Conservation (phyloP, 768 basidiomycete species). For the Mycena kentingensis region DNA sequence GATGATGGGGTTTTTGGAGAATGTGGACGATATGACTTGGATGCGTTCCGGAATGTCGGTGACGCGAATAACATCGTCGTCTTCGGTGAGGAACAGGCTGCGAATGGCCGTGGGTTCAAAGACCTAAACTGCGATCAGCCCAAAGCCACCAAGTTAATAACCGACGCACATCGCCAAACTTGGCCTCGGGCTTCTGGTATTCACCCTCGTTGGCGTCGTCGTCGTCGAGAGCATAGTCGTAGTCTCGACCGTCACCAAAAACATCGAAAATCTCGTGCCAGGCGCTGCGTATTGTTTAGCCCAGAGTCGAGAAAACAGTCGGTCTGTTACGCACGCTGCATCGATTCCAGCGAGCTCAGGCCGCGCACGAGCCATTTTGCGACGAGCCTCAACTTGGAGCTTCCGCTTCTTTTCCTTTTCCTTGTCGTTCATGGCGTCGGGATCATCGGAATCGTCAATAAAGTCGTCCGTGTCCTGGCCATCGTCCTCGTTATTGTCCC, state of each 20-base stretch:
- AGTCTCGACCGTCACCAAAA: conserved; percentile 95
- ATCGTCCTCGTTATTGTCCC: conserved; percentile 83
- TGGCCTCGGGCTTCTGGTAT: conserved; percentile 69
- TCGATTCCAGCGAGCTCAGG: conserved; percentile 80
- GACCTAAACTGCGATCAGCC: conserved; percentile 54
- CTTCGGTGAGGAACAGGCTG: conserved; percentile 84
- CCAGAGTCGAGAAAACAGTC: conserved; percentile 1
- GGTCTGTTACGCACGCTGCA: conserved; percentile 61
- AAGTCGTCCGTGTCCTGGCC: conserved; percentile 79
- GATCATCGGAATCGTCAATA: conserved; percentile 80
- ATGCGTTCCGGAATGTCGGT: conserved; percentile 94
- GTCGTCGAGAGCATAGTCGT: conserved; percentile 89
- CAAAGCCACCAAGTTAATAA: conserved; percentile 16
- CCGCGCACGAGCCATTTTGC: conserved; percentile 61
- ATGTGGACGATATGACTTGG: conserved; percentile 74
- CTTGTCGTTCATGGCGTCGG: conserved; percentile 74
- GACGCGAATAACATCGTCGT: conserved; percentile 88
- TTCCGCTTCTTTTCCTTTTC: conserved; percentile 76
- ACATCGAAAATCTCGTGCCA: conserved; percentile 97
- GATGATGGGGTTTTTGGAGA: conserved; percentile 36
- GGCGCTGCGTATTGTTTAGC: conserved; percentile 52
- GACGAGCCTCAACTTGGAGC: conserved; percentile 65
- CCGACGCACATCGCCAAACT: conserved; percentile 73
- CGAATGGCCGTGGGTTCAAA: conserved; percentile 98
- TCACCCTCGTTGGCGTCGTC: conserved; percentile 79